Conservation (phyloP, 2,329 filamentous ascomycete genomes). For the Trichoderma sp. region DNA sequence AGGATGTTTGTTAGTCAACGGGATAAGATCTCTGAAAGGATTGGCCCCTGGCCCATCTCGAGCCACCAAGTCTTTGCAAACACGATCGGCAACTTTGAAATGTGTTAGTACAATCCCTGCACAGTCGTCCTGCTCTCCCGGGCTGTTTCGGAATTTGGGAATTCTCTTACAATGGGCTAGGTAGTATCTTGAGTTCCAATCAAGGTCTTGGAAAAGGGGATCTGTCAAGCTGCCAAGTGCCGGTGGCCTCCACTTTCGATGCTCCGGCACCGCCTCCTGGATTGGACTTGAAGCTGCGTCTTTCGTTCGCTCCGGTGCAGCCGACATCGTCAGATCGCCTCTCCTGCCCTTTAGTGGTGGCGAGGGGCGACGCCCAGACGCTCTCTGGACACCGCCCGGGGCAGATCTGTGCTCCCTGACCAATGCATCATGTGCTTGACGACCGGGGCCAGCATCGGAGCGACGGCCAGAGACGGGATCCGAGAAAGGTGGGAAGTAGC, state of each 20-base stretch:
- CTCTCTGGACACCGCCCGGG: slow-evolving; percentile 3
- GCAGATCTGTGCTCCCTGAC: slow-evolving; percentile 1
- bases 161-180: slow-evolving; percentile 47
- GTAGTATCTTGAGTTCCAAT: slow-evolving; percentile 44
- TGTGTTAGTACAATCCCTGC: slow-evolving; percentile 10
- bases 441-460: not conserved
- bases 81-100: slow-evolving; percentile 42
- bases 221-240: slow-evolving; percentile 43
- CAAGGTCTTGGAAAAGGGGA: slow-evolving; percentile 54
- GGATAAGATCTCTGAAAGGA: slow-evolving; percentile 48
- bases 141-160: not conserved
- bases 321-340: slow-evolving; percentile 11
- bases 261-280: not conserved
- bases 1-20: slow-evolving; percentile 44
- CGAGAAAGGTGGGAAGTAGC: slow-evolving; percentile 18
- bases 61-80: slow-evolving; percentile 54
- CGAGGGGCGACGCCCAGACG: slow-evolving; percentile 7
- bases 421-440: not conserved
- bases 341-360: slow-evolving; percentile 4
- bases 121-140: not conserved
- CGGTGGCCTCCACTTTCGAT: slow-evolving; percentile 10
- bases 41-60: slow-evolving; percentile 46
- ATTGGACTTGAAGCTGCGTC: slow-evolving; percentile 1
- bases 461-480: not conserved
- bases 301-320: slow-evolving; percentile 3